Conservation (phyloP, 2,329 filamentous ascomycete genomes). For the Alternaria metachromatica region DNA sequence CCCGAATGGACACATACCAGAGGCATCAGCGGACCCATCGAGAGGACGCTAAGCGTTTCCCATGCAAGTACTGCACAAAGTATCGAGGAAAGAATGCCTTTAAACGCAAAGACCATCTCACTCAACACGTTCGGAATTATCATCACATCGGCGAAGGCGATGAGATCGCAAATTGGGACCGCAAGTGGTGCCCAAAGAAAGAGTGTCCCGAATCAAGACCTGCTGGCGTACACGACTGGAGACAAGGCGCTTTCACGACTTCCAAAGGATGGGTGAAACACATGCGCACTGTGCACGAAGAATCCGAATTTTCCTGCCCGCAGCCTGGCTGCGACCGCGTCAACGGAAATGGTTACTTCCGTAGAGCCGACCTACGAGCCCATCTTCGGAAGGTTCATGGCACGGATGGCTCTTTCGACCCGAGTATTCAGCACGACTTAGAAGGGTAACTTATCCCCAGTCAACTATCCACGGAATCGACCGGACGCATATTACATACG, state of each 20-base stretch:
- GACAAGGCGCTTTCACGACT: fast-evolving
- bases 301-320: not conserved
- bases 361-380: not conserved
- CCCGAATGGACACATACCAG: not conserved
- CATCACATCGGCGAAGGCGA: not conserved
- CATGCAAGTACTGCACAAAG: not conserved
- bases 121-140: not conserved
- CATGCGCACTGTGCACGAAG: not conserved
- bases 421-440: not conserved
- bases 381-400: constrained; percentile 1
- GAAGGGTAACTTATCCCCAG: too few relatives aligned
- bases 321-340: not conserved
- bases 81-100: not conserved
- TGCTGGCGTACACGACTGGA: fast-evolving
- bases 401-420: not conserved
- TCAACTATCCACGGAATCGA: too few relatives aligned
- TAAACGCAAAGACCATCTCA: constrained; percentile 2
- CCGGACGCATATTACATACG: too few relatives aligned
- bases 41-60: not conserved
- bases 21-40: not conserved
- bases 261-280: not conserved
- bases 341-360: not conserved
- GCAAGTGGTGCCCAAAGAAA: not conserved
- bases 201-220: fast-evolving
- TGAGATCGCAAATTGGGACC: fast-evolving